Conservation (phyloP, 495 filamentous ascomycete species). For the Annulohypoxylon nitens region DNA sequence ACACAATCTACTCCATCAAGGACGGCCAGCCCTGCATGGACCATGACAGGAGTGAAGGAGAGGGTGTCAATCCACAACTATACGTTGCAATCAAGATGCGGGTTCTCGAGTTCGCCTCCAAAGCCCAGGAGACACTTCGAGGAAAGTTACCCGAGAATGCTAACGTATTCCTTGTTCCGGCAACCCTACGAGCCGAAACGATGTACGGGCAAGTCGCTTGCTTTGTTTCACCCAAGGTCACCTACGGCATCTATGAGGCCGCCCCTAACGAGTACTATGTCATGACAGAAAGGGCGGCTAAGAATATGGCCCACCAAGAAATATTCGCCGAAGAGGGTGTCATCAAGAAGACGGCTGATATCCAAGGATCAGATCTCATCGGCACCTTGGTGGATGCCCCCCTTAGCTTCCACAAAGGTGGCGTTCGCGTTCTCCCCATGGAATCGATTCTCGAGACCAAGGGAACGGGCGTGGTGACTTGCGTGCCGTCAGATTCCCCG, state of each 20-base stretch:
- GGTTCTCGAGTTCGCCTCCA: slow-evolving; percentile 87
- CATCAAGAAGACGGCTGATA: slow-evolving; percentile 78
- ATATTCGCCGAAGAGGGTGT: slow-evolving; percentile 81
- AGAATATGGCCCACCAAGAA: slow-evolving; percentile 96
- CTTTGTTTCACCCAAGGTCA: slow-evolving; percentile 91
- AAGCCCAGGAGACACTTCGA: slow-evolving; percentile 73
- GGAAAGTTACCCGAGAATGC: slow-evolving; percentile 84
- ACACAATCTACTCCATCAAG: slow-evolving; percentile 96
- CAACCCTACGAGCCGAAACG: slow-evolving; percentile 93
- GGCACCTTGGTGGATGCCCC: slow-evolving; percentile 90
- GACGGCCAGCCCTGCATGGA: slow-evolving; percentile 99
- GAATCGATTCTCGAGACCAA: slow-evolving; percentile 90
- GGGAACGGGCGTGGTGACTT: slow-evolving; percentile 96
- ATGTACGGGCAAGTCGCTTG: slow-evolving; percentile 99
- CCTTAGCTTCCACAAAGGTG: slow-evolving; percentile 83
- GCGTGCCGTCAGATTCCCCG: slow-evolving; percentile 93
- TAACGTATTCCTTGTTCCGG: slow-evolving; percentile 89
- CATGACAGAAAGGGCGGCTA: slow-evolving; percentile 85
- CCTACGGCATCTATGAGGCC: slow-evolving; percentile 90
- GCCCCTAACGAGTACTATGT: slow-evolving; percentile 88
- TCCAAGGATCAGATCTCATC: slow-evolving; percentile 82
- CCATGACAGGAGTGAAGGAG: slow-evolving; percentile 92
- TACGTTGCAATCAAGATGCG: slow-evolving; percentile 93
- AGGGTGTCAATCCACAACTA: slow-evolving; percentile 90
- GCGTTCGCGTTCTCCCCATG: slow-evolving; percentile 92